A percentile compares a stretch with the other conserved stretches of the same genome.
phyloP scores from a whole-genome alignment of 1,284 basidiomycete species.

The Naganishia sp. region DNA sequence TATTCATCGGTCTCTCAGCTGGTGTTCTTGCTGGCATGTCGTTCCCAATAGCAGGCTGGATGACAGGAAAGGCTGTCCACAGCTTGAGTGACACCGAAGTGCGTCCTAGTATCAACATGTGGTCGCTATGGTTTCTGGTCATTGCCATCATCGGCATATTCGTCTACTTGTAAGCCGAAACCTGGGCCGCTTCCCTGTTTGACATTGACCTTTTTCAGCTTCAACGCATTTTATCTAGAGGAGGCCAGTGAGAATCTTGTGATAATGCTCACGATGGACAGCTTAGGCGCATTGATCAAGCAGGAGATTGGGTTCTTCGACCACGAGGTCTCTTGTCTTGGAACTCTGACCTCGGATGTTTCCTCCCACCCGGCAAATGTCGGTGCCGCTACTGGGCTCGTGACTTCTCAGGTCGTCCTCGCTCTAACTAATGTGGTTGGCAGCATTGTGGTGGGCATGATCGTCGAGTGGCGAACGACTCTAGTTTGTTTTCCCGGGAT shows the following conservation, averaged over 20 bases:
- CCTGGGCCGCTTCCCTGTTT: no score
- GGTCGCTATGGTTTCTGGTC: slow-evolving; percentile 46
- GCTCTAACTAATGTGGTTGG: slow-evolving; percentile 44
- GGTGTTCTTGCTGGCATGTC: slow-evolving; percentile 43
- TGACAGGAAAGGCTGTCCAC: slow-evolving; percentile 43
- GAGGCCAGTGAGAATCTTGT: not conserved
- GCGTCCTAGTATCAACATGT: slow-evolving; percentile 36
- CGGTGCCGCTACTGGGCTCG: slow-evolving; percentile 49
- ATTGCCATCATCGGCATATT: slow-evolving; percentile 36
- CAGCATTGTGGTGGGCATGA: slow-evolving; percentile 49
- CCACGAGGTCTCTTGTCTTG: slow-evolving; percentile 46
- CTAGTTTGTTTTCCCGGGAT: slow-evolving; percentile 49
- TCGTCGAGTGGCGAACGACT: slow-evolving; percentile 50
- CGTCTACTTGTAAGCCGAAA: slow-evolving; percentile 18
- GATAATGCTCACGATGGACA: slow-evolving; percentile 34
- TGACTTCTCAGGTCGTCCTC: slow-evolving; percentile 51
- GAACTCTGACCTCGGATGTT: slow-evolving; percentile 52
- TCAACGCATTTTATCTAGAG: slow-evolving; percentile 38
- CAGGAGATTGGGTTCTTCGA: slow-evolving; percentile 50
- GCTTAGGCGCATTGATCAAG: slow-evolving; percentile 34
- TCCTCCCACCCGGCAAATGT: slow-evolving; percentile 50
- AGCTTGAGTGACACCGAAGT: slow-evolving; percentile 36
- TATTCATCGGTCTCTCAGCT: slow-evolving; percentile 34
- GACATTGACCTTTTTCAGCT: not conserved
- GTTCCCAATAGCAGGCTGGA: slow-evolving; percentile 50